Conservation (phyloP, 2,329 filamentous ascomycete species). For the Sclerotinia sclerotiorum region DNA sequence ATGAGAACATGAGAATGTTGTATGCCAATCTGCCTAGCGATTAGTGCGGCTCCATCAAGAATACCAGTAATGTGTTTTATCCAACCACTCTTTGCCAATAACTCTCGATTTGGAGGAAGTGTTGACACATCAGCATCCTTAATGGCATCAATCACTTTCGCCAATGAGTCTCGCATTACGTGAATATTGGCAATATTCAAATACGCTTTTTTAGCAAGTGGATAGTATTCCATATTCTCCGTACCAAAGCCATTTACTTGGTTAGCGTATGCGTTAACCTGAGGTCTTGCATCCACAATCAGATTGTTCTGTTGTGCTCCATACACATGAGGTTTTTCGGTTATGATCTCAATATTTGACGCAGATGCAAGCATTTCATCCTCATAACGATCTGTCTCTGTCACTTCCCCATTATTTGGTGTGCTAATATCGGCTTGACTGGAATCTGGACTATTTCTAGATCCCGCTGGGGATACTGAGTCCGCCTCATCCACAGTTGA, state of each 20-base stretch:
- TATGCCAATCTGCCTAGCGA: conserved; percentile 84
- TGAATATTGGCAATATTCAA: conserved; percentile 98
- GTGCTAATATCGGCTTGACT: conserved; percentile 53
- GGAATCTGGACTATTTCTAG: conserved; percentile 45
- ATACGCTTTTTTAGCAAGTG: conserved; percentile 85
- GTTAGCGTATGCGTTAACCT: conserved; percentile 91
- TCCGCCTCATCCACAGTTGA: conserved; percentile 34
- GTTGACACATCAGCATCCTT: conserved; percentile 90
- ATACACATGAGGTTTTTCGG: conserved; percentile 69
- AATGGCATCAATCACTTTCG: conserved; percentile 82
- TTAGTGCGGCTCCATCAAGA: conserved; percentile 79
- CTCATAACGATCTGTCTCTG: conserved; percentile 65
- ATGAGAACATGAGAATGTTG: conserved; percentile 94
- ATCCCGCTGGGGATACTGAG: conserved; percentile 31
- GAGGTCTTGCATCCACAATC: conserved; percentile 93
- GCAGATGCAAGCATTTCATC: conserved; percentile 60
- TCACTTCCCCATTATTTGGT: conserved; percentile 47
- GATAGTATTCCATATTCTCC: conserved; percentile 98
- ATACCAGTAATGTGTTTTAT: conserved; percentile 83
- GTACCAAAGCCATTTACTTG: conserved; percentile 90
- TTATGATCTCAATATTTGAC: conserved; percentile 49
- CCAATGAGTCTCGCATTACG: conserved; percentile 90
- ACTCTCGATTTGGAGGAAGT: conserved; percentile 76
- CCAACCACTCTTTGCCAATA: conserved; percentile 84
- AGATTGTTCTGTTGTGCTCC: conserved; percentile 91